Base-by-base conservation (phyloP, 73 alveolate genomes). In the Paramecium tetraurelia region DNA sequence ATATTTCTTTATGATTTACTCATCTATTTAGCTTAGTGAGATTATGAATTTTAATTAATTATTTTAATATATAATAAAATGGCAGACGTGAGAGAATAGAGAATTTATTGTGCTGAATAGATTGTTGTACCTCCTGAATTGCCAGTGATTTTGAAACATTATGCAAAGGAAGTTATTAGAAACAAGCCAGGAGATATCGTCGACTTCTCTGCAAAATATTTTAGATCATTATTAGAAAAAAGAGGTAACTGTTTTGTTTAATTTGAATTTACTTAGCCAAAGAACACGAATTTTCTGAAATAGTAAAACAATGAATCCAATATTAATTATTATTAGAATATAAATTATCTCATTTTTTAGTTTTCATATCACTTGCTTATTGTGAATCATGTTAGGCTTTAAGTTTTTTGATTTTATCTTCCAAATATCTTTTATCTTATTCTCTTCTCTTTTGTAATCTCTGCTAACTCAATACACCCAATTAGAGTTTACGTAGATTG, bases 51-150 rank as follows among this genome's bases (percentile, higher is more conserved):
- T 53, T 53, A 53, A 53, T 53, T 53, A 53, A 53, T 53, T 53
- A 53, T 18, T 53, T 53, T 53, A 53, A 53, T 53, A 4, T 53
- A 53, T 53, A 53, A 31, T 63, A 31, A 86, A 94, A 97, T 96
- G 99, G 98, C 99, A 20, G 99, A 96, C 85, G 93, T 93, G 31
- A 86, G 92, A 86, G 96, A 95, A 93, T 72, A 92, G 94, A 93
- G 99, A 85, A 95, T 97, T 53, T 96, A 96, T 86, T 95, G 98
- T 77, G 99, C 99, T 21, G 99, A 97, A 86, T 94, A 97, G 83
- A 95, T 97, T 5, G 97, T 93, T 33, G 99, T 97, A 29, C 95
- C 98, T 63, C 95, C 93, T 50, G 98, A 94, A 83, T 89, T 97
- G 77, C 98, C 99, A 11, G 92, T 85, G n/a, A 94, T 97, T 24